Conservation (phyloP, 129 eudicot species). For the Calendula officinalis region DNA sequence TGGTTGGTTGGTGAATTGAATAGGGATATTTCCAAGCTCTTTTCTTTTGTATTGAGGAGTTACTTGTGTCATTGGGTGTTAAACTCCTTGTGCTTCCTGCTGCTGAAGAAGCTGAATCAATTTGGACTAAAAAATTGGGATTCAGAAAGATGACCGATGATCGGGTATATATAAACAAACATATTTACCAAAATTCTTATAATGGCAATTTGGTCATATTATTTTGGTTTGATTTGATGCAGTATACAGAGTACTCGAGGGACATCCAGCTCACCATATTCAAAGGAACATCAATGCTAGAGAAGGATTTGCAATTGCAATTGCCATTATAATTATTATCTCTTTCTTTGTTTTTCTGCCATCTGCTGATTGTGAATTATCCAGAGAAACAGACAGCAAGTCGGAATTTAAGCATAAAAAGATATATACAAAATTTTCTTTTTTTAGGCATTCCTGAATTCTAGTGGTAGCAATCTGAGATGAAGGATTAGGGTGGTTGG, state of each 20-base stretch:
- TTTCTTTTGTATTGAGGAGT: conserved; percentile 69
- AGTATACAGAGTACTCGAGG: conserved; percentile 62
- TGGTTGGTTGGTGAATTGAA: background rate
- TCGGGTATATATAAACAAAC: conserved; percentile 46
- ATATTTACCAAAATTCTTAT: background rate
- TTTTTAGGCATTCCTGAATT: conserved; percentile 17
- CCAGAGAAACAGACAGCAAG: conserved; percentile 1
- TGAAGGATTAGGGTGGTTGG: too few species aligned
- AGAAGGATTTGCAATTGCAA: conserved; percentile 56
- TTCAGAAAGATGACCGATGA: conserved; percentile 76
- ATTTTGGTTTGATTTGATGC: conserved; percentile 10
- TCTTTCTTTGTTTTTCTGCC: conserved; percentile 6
- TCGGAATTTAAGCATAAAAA: background rate
- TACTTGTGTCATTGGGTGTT: conserved; percentile 66
- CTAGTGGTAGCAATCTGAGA: background rate
- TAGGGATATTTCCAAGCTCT: conserved; percentile 91
- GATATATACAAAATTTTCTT: conserved; percentile 20
- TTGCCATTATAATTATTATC: conserved; percentile 25
- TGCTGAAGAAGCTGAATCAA: conserved; percentile 91
- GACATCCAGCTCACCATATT: conserved; percentile 72
- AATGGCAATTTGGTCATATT: background rate
- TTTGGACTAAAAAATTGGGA: conserved; percentile 86
- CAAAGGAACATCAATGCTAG: conserved; percentile 83
- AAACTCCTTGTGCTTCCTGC: conserved; percentile 90
- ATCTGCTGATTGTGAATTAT: conserved; percentile 21